These are phyloP conservation scores for Clavispora phyllophila DNA, from an alignment of 805 yeast species.

Conservation along the genomic window DNA sequence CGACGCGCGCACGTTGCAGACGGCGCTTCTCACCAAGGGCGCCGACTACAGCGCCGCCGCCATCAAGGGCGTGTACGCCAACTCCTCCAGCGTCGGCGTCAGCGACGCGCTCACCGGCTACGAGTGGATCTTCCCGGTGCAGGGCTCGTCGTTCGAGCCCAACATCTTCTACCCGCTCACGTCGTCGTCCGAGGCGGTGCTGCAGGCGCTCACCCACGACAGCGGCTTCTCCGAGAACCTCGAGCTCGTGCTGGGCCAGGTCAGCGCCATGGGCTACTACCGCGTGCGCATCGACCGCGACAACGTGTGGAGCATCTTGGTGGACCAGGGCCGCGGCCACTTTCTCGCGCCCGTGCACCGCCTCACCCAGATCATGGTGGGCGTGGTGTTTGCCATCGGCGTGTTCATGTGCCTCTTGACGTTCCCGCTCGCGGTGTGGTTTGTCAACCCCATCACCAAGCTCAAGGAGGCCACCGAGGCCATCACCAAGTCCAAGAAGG, in stretches of 20 bases:
- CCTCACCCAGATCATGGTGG: constrained; percentile 64
- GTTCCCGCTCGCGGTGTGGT: constrained; percentile 77
- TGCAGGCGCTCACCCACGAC: constrained; percentile 21
- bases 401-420: constrained; percentile 70
- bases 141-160: constrained; percentile 11
- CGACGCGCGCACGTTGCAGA: constrained; percentile 27
- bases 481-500: constrained; percentile 43
- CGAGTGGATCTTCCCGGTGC: constrained; percentile 28
- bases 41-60: constrained; percentile 29
- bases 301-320: constrained; percentile 63
- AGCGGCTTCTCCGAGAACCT: constrained; percentile 28
- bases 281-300: constrained; percentile 27
- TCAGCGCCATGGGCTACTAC: constrained; percentile 33
- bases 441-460: constrained; percentile 75
- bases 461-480: constrained; percentile 80
- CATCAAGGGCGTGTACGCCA: constrained; percentile 27
- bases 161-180: constrained; percentile 23
- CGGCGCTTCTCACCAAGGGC: constrained; percentile 17
- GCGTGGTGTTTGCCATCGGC: constrained; percentile 75
- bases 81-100: constrained; percentile 24
- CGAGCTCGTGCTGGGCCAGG: constrained; percentile 16
- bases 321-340: constrained; percentile 55
- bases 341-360: constrained; percentile 62
- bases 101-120: constrained; percentile 43
- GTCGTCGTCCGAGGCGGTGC: constrained; percentile 19